Evolutionary conservation across 495 filamentous ascomycete genomes (phyloP), one percentile per base, ranked within the genome.

Genomic region (Penicillium robsamsonii): DNA sequence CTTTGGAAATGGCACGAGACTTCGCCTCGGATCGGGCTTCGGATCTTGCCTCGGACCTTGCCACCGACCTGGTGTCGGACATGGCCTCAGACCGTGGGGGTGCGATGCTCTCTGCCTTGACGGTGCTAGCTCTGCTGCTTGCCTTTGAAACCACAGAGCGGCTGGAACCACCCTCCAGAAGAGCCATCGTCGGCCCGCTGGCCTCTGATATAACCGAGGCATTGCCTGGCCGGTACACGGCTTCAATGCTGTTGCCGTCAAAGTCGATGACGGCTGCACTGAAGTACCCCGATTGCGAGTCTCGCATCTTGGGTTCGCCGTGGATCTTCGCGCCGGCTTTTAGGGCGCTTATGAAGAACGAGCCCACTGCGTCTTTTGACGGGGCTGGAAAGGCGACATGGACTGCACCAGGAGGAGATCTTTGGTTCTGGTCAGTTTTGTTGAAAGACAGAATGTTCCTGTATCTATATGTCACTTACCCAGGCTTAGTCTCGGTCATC

Each of bases 261-360:
- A 83, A 75, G 68, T 87, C 84, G 37, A 84, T 69, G 20, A 87
- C 69, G 3, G 81, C 81, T 11, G 84, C 83, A 56, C 81, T 85
- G 74, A 81, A 86, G 68, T 81, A 80, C 15, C 72, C 76, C 15
- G 70, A 72, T 11, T 79, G 75, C 12, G 74, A 65, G 59, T 82
- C 78, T 24, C 82, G 80, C 25, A 63, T 65, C 52, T 78, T 79
- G 18, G 84, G 84, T 49, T 81, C 75, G 22, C 77, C 77, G 61
- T 84, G 77, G 24, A 81, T 78, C 53, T 75, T 73, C n/a, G 75
- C 83, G 37, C 83, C 83, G 17, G 82, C 76, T 52, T 78, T 83
- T 27, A 87, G 60, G 9, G 82, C 84, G 48, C 70, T 70, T 52
- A 81, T 70, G 65, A 84, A 85, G 71, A 96, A 85, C 29, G 75